Evolutionary conservation across 2,329 filamentous ascomycete genomes (phyloP).

Genomic region (Esteya vermicola): DNA sequence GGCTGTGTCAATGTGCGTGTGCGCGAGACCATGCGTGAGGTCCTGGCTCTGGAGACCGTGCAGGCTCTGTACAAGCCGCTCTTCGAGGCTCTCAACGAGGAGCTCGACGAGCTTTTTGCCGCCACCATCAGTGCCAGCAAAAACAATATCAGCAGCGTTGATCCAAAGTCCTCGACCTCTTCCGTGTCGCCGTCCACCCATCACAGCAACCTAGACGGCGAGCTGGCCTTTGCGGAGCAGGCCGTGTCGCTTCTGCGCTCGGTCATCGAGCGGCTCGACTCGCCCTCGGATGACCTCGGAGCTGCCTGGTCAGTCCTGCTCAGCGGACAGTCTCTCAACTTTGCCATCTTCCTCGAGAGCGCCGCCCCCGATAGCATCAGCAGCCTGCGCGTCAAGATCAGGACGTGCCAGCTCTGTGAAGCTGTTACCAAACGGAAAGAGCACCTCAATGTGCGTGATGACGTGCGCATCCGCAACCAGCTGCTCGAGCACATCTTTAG

Average conservation of each 20-base stretch:
- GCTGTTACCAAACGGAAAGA: conserved; percentile 52
- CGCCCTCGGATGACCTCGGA: conserved; percentile 48
- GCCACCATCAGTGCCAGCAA: too few species aligned
- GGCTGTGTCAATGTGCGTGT: conserved; percentile 50
- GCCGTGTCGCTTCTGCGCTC: conserved; percentile 48
- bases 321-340: conserved; percentile 47
- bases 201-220: conserved; percentile 40
- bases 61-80: conserved; percentile 46
- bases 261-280: conserved; percentile 50
- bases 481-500: conserved; percentile 53
- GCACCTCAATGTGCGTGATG: conserved; percentile 52
- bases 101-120: conserved; percentile 48
- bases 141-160: too few species aligned
- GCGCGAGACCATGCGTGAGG: conserved; percentile 52
- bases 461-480: conserved; percentile 55
- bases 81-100: conserved; percentile 50
- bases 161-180: too few species aligned
- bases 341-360: conserved; percentile 53
- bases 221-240: conserved; percentile 54
- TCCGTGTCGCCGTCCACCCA: conserved; percentile 33
- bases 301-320: conserved; percentile 50
- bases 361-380: conserved; percentile 37
- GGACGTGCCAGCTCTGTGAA: conserved; percentile 54
- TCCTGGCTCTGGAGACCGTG: conserved; percentile 51
- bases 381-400: conserved; percentile 51